Base-by-base conservation (phyloP, 345 rosid species). In the Capsella bursapastoris region DNA sequence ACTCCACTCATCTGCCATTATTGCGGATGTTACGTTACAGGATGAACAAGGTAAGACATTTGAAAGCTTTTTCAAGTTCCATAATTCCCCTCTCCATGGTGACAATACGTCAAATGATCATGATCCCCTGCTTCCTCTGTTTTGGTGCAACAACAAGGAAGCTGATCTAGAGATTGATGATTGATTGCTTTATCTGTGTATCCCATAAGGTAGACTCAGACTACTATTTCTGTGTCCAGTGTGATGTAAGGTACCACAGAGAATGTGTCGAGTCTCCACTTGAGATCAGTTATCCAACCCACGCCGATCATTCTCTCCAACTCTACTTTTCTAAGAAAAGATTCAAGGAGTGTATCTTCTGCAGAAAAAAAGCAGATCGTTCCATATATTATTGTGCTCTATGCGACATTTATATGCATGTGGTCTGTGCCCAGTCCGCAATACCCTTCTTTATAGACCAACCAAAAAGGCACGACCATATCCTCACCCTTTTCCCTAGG, bases 261-360 rank as follows among this genome's bases (percentile, higher is more conserved):
- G 45, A 66, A 49, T 66, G 70, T 11, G 70, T 48, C 1, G 70
- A 66, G 34, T 66, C 13, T 11, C 58, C 70, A 16, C 16, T 66
- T 18, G 22, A 18, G 57, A 45, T 64, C 2, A 15, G 0, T 3
- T 34, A 48, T 12, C 69, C 69, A 16, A 48, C 27, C 41, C 69
- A 64, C 43, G 1, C 2, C 28, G 16, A 31, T n/a, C 70, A 65
- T 15, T 16, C 45, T 65, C 16, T 65, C 57, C 15, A 32, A 5
- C 32, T 66, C 2, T 50, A 18, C 11, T 7, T 4, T 31, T 31
- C 34, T 5, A 31, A 31, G 5, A 4, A 31, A 4, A 12, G 16
- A 0, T 8, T 3, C 16, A 3, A 32, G 10, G 1, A 16, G 6
- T 65, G 70, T 47, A 11, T 16, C 16, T 5, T 0, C 2, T 49